These are phyloP conservation scores for Candida sphagnicola DNA, from an alignment of 805 yeast genomes.

Conservation along the genomic window DNA sequence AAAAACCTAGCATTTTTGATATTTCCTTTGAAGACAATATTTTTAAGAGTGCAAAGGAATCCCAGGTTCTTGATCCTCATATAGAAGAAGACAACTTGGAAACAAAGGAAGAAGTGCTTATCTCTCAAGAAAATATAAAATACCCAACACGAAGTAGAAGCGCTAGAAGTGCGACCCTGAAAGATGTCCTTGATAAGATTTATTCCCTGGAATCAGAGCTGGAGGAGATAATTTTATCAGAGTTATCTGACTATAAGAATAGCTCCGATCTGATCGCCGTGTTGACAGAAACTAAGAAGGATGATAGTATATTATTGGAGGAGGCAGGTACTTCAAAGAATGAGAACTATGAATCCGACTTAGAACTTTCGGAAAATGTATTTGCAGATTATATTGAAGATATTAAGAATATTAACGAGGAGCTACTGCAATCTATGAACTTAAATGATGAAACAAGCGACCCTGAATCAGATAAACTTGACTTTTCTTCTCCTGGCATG, in stretches of 20 bases:
- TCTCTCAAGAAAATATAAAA: too few species aligned
- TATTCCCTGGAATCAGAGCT: not conserved
- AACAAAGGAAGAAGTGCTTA: too few species aligned
- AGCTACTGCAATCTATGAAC: not conserved
- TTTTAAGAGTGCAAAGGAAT: too few species aligned
- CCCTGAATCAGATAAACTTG: not conserved
- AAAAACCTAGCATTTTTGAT: constrained; percentile 9
- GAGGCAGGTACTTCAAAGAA: not conserved
- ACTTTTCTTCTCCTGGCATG: too few species aligned
- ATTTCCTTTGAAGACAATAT: constrained; percentile 8
- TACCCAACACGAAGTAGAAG: too few species aligned
- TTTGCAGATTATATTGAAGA: constrained; percentile 14
- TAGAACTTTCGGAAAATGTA: constrained; percentile 2
- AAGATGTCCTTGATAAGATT: not conserved
- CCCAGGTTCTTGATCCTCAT: not conserved
- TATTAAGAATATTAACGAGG: constrained; percentile 14
- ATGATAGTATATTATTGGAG: not conserved
- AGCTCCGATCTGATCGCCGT: not conserved
- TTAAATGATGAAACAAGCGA: not conserved
- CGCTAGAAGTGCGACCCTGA: too few species aligned
- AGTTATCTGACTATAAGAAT: not conserved
- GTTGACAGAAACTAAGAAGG: not conserved
- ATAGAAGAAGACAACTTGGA: not conserved
- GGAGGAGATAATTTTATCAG: not conserved
- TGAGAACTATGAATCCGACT: not conserved